Percentiles rank a stretch among this genome's conserved stretches.
These are phyloP conservation scores for Aureobasidium pullulans DNA, from an alignment of 2,329 filamentous ascomycete genomes.

Conservation along the genomic window DNA sequence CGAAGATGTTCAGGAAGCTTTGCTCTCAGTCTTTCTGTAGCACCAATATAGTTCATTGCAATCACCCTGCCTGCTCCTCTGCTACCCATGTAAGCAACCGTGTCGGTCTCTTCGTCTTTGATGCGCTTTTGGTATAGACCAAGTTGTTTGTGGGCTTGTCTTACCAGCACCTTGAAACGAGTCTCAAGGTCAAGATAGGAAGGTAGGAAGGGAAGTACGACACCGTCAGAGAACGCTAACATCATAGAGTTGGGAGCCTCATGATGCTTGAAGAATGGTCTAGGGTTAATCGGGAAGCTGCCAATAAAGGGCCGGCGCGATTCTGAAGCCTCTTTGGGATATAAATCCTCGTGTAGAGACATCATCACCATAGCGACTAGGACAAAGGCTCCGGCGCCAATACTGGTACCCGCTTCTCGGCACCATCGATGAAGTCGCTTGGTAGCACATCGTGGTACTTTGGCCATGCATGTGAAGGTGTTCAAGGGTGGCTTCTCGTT, in stretches of 20 bases:
- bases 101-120: slow-evolving; percentile 17
- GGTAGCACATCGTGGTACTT: slow-evolving; percentile 28
- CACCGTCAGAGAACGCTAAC: slow-evolving; percentile 41
- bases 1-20: slow-evolving; percentile 28
- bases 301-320: slow-evolving; percentile 35
- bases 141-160: slow-evolving; percentile 37
- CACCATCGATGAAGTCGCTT: slow-evolving; percentile 32
- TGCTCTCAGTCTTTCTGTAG: slow-evolving; percentile 31
- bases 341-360: slow-evolving; percentile 32
- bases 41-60: slow-evolving; percentile 36
- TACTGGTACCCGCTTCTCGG: slow-evolving; percentile 30
- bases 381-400: slow-evolving; percentile 41
- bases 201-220: slow-evolving; percentile 37
- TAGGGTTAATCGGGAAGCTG: slow-evolving; percentile 41
- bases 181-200: slow-evolving; percentile 28
- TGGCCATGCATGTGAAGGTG: slow-evolving; percentile 26
- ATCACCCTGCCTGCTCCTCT: slow-evolving; percentile 34
- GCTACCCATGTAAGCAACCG: slow-evolving; percentile 25
- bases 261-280: slow-evolving; percentile 34
- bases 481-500: slow-evolving; percentile 30
- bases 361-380: slow-evolving; percentile 41
- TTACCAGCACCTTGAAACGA: slow-evolving; percentile 33
- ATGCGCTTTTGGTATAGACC: slow-evolving; percentile 38
- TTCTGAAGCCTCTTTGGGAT: slow-evolving; percentile 23
- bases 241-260: slow-evolving; percentile 38